Evolutionary conservation across 495 filamentous ascomycete species (phyloP).

Genomic region (Chaetomium fimeti): DNA sequence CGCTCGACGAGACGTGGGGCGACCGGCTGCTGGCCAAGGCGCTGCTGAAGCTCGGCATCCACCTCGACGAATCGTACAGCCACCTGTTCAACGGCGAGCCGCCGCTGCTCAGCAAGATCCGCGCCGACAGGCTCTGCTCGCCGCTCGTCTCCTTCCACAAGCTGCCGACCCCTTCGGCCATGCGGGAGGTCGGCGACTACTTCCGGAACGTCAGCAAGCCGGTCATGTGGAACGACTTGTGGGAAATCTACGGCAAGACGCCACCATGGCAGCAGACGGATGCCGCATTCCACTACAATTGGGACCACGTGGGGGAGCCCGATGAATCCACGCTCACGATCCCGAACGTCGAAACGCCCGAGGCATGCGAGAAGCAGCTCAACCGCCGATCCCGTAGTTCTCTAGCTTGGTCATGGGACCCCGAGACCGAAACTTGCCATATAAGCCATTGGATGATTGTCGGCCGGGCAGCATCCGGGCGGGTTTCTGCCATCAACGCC

Average conservation of each 20-base stretch:
- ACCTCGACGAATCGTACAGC: constrained; percentile 46
- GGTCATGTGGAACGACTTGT: constrained; percentile 43
- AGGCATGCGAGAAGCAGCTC: constrained; percentile 34
- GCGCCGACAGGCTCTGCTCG: constrained; percentile 43
- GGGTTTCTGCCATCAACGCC: constrained; percentile 25
- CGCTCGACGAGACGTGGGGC: constrained; percentile 43
- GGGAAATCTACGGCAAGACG: constrained; percentile 38
- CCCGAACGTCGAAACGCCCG: constrained; percentile 31
- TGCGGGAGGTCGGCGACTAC: constrained; percentile 38
- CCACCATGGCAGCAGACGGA: constrained; percentile 35
- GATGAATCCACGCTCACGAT: constrained; percentile 38
- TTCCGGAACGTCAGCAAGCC: constrained; percentile 39
- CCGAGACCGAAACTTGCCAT: constrained; percentile 32
- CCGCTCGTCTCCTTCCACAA: constrained; percentile 45
- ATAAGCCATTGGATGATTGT: constrained; percentile 47
- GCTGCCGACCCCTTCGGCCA: constrained; percentile 34
- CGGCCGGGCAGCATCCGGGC: constrained; percentile 32
- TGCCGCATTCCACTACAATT: constrained; percentile 31
- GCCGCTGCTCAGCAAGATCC: constrained; percentile 43
- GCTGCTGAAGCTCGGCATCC: constrained; percentile 41
- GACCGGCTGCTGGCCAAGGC: constrained; percentile 46
- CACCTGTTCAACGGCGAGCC: constrained; percentile 50
- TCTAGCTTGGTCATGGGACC: constrained; percentile 49
- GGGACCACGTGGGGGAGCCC: constrained; percentile 42
- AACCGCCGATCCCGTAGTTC: constrained; percentile 27